Conservation (phyloP, 1,139 yeast genomes). For the Sugiyamaella castrensis region DNA sequence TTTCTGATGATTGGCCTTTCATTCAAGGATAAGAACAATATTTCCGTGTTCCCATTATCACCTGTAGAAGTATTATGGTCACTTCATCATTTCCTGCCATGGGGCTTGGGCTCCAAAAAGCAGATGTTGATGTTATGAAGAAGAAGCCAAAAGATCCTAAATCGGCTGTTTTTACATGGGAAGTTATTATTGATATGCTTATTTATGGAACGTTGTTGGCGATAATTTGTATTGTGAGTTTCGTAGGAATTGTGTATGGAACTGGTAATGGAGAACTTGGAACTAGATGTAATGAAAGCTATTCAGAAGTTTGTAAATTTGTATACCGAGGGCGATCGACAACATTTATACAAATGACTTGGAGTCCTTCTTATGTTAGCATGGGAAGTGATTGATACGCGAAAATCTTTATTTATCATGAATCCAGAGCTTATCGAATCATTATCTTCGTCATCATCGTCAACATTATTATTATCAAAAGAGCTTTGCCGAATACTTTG, state of each 20-base stretch:
- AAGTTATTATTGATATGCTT: conserved; percentile 68
- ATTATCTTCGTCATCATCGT: conserved; percentile 55
- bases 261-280: conserved; percentile 60
- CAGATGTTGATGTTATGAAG: conserved; percentile 63
- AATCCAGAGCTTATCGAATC: conserved; percentile 63
- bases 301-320: conserved; percentile 49
- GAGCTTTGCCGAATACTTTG: conserved; percentile 61
- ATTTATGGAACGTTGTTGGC: conserved; percentile 77
- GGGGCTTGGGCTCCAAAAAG: conserved; percentile 77
- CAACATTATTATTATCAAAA: conserved; percentile 55
- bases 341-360: conserved; percentile 81
- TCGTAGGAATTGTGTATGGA: conserved; percentile 59
- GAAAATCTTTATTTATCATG: conserved; percentile 72
- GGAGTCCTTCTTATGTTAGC: conserved; percentile 87
- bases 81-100: conserved; percentile 83
- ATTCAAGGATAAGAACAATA: conserved; percentile 56
- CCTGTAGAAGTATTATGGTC: conserved; percentile 77
- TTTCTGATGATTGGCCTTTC: conserved; percentile 70
- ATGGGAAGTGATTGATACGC: conserved; percentile 84
- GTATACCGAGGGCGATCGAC: conserved; percentile 82
- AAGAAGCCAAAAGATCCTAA: conserved; percentile 59
- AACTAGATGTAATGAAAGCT: conserved; percentile 53
- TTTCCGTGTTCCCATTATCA: conserved; percentile 71
- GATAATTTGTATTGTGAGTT: conserved; percentile 63
- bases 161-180: conserved; percentile 64